phyloP scores from a whole-genome alignment of 192 early-diverging fungal genomes.

The Thoreauomyces humboldtii region DNA sequence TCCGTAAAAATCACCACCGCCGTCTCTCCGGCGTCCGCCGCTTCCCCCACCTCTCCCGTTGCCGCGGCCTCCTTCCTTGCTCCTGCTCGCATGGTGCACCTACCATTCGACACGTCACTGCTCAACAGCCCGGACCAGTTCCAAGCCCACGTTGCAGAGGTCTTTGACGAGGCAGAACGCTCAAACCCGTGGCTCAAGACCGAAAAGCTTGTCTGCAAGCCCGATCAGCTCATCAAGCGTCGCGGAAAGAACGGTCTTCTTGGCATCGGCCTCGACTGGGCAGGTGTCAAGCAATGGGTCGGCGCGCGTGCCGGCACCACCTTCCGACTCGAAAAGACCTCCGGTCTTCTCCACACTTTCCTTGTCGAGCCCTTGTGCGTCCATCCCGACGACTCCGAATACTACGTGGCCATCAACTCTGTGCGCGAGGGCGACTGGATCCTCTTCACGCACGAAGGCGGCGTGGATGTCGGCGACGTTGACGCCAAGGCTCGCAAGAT shows the following conservation, averaged over 20 bases:
- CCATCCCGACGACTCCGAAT: constrained; percentile 88
- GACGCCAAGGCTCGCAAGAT: constrained; percentile 93
- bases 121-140: constrained; percentile 27
- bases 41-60: constrained; percentile 30
- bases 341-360: constrained; percentile 90
- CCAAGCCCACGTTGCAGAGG: constrained; percentile 50
- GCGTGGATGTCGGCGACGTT: constrained; percentile 97
- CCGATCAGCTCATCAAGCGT: constrained; percentile 97
- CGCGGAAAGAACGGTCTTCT: constrained; percentile 95
- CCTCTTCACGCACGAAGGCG: constrained; percentile 97
- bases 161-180: constrained; percentile 70
- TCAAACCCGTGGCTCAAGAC: constrained; percentile 83
- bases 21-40: constrained; percentile 3
- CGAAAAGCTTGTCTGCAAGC: constrained; percentile 91
- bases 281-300: constrained; percentile 86
- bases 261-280: constrained; percentile 89
- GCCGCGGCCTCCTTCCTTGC: constrained; percentile 62
- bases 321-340: constrained; percentile 78
- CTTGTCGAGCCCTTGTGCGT: constrained; percentile 93
- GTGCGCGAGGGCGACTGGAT: constrained; percentile 94
- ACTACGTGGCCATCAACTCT: constrained; percentile 96
- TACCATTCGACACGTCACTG: constrained; percentile 67
- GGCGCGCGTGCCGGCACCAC: constrained; percentile 81
- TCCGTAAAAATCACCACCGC: background rate
- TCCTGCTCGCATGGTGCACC: constrained; percentile 68